Conservation (phyloP, 306 rosid species). For the Lithocarpus polystachyus region DNA sequence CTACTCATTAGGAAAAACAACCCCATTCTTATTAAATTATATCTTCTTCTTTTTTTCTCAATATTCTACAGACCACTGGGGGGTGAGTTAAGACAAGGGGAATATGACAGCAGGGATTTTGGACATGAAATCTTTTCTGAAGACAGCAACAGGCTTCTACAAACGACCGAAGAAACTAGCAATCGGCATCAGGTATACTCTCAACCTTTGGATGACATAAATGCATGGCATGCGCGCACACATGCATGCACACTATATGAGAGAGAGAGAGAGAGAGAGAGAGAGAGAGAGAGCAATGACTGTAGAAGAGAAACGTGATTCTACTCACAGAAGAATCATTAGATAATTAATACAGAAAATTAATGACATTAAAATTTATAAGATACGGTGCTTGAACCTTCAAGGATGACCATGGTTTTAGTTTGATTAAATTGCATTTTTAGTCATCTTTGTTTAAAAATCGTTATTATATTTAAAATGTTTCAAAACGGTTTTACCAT, state of each 20-base stretch:
- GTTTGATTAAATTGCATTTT: neutral
- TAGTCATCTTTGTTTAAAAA: too few relatives aligned
- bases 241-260: neutral
- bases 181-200: neutral
- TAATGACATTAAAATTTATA: neutral
- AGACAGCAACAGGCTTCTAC: neutral
- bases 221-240: too few relatives aligned
- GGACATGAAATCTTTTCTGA: neutral
- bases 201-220: neutral
- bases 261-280: neutral
- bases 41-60: neutral
- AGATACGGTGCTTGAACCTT: neutral
- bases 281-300: neutral
- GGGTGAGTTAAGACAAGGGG: neutral
- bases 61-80: neutral
- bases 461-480: too few relatives aligned
- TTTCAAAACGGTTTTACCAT: too few relatives aligned
- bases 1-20: neutral
- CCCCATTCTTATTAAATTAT: neutral
- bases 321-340: neutral
- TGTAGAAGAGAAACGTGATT: too few relatives aligned
- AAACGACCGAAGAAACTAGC: constrained; percentile 4
- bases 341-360: neutral
- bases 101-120: neutral
- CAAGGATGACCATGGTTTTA: neutral